Percentiles rank a stretch among this genome's conserved stretches.
Conservation (phyloP, 768 basidiomycete species). For the Jaapia argillacea region DNA sequence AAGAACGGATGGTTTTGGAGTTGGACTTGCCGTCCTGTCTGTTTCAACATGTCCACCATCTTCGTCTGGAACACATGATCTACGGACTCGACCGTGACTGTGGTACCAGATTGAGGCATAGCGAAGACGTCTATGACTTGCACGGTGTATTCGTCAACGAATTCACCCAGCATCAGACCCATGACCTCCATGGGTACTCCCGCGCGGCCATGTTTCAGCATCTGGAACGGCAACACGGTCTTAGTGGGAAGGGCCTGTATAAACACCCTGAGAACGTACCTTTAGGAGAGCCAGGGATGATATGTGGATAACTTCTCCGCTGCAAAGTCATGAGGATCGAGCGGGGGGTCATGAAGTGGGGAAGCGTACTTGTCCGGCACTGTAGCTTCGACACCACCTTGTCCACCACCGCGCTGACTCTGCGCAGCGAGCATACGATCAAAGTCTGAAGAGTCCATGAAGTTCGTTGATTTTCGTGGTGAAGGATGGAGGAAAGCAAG, state of each 20-base stretch:
- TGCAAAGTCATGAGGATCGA: conserved; percentile 20
- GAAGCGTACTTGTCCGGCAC: conserved; percentile 67
- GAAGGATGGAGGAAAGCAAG: conserved; percentile 4
- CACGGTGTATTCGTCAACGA: conserved; percentile 95
- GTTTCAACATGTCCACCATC: conserved; percentile 99
- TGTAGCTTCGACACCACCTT: conserved; percentile 29
- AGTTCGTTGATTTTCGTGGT: neutral
- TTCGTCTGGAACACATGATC: conserved; percentile 98
- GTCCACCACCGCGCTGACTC: conserved; percentile 11
- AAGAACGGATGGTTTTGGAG: conserved; percentile 3
- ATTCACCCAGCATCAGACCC: conserved; percentile 96
- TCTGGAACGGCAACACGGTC: conserved; percentile 39
- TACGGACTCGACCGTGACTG: conserved; percentile 94
- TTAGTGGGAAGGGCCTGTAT: conserved; percentile 1
- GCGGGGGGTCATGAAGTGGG: conserved; percentile 2
- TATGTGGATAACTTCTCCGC: conserved; percentile 94
- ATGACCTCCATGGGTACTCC: conserved; percentile 99
- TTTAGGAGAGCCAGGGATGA: conserved; percentile 95
- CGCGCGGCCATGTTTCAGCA: conserved; percentile 98
- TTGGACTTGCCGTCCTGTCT: conserved; percentile 79
- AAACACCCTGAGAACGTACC: conserved; percentile 31
- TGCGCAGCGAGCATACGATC: conserved; percentile 25
- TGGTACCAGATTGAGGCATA: conserved; percentile 98
- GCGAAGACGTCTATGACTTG: conserved; percentile 96
- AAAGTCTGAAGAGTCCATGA: conserved; percentile 19